Conservation (phyloP, 768 basidiomycete genomes). For the Kwoniella dejecticola region DNA sequence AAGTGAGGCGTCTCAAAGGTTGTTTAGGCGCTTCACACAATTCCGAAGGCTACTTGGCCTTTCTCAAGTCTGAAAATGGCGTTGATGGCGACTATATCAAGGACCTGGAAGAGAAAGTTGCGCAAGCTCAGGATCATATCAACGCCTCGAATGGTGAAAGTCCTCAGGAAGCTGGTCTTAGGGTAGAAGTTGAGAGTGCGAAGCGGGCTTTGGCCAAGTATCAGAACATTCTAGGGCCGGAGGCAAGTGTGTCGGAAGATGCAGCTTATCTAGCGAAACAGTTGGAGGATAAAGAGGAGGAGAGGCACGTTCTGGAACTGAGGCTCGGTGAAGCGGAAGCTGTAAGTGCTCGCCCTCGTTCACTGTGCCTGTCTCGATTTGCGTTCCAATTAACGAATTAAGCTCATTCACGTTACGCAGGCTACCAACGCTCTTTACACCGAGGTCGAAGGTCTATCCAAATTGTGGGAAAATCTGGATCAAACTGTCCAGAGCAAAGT, state of each 20-base stretch:
- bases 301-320: constrained; percentile 66
- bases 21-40: constrained; percentile 71
- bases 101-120: constrained; percentile 63
- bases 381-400: too few relatives aligned
- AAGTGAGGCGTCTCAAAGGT: constrained; percentile 71
- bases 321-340: constrained; percentile 67
- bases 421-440: constrained; percentile 74
- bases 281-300: constrained; percentile 69
- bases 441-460: constrained; percentile 81
- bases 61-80: constrained; percentile 63
- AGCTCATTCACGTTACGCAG: constrained; percentile 54
- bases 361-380: not conserved
- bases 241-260: constrained; percentile 62
- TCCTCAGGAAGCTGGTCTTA: constrained; percentile 12
- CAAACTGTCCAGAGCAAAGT: constrained; percentile 79
- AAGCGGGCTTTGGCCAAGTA: constrained; percentile 57
- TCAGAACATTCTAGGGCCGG: constrained; percentile 65
- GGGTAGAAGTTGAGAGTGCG: constrained; percentile 26
- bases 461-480: constrained; percentile 82
- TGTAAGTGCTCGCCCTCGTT: constrained; percentile 56
- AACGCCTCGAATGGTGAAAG: constrained; percentile 30
- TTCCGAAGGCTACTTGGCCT: constrained; percentile 70
- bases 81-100: constrained; percentile 58
- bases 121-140: constrained; percentile 49
- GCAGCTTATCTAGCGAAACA: constrained; percentile 61